Percentiles rank a stretch among this genome's conserved stretches.
Evolutionary conservation across 2,329 filamentous ascomycete species (phyloP).

Genomic region (Colletotrichum sp.): DNA sequence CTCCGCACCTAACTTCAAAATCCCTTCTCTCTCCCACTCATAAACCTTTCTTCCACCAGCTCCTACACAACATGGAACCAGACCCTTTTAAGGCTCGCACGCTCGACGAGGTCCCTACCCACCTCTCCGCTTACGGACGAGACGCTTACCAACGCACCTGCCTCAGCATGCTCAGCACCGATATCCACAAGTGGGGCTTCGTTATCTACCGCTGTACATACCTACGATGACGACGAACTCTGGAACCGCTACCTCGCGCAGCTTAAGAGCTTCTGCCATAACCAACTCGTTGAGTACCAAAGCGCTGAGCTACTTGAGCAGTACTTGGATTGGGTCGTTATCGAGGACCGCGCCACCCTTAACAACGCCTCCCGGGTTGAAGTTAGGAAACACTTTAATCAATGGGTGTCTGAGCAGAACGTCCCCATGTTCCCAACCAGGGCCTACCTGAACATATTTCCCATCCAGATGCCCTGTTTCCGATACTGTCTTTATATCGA

Average conservation of each 20-base stretch:
- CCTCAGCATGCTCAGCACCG: background rate
- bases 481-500: background rate
- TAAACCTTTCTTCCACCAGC: no score
- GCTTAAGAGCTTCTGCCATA: background rate
- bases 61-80: no score
- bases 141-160: background rate
- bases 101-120: no score
- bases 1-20: background rate
- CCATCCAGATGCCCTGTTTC: background rate
- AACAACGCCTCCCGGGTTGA: slow-evolving; percentile 1
- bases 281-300: background rate
- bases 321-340: background rate
- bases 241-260: slow-evolving; percentile 7
- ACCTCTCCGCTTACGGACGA: background rate
- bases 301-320: background rate
- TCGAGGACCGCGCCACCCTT: slow-evolving; percentile 7
- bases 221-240: slow-evolving; percentile 19
- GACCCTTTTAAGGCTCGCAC: no score
- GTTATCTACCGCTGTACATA: slow-evolving; percentile 23
- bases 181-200: slow-evolving; percentile 21
- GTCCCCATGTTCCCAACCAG: background rate
- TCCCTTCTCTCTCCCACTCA: no score
- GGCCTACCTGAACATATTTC: background rate
- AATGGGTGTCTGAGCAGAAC: background rate
- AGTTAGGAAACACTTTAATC: background rate